These are phyloP conservation scores for Botrytis medusae DNA, from an alignment of 2,329 filamentous ascomycete species.

Conservation along the genomic window DNA sequence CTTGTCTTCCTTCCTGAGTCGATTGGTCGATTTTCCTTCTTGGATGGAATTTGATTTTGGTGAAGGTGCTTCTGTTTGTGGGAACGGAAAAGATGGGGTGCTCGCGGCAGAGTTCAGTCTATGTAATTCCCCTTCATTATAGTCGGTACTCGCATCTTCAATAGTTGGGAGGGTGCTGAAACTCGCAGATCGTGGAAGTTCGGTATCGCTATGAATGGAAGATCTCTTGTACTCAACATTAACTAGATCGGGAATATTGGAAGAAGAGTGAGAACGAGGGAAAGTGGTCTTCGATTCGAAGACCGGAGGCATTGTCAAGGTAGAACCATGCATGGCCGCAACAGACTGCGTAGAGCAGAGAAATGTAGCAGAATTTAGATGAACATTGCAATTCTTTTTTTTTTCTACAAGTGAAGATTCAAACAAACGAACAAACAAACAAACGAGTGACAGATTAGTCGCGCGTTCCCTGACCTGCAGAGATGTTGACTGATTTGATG, in stretches of 20 bases:
- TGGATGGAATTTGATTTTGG: conserved; percentile 22
- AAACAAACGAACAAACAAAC: conserved; percentile 4
- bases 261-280: conserved; percentile 40
- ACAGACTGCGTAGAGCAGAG: conserved; percentile 26
- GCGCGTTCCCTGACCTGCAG: conserved; percentile 21
- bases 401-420: not conserved
- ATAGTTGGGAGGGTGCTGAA: conserved; percentile 54
- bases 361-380: conserved; percentile 18
- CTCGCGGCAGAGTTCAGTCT: conserved; percentile 25
- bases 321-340: conserved; percentile 37
- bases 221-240: conserved; percentile 34
- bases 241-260: conserved; percentile 36
- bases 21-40: conserved; percentile 27
- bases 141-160: conserved; percentile 27
- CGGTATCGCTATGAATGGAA: conserved; percentile 28
- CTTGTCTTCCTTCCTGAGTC: conserved; percentile 33
- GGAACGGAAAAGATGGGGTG: conserved; percentile 24
- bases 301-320: conserved; percentile 37
- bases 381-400: conserved; percentile 17
- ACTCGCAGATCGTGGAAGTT: conserved; percentile 55
- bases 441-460: conserved; percentile 15
- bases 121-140: conserved; percentile 29
- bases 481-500: conserved; percentile 11
- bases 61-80: conserved; percentile 15
- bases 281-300: conserved; percentile 35